These are phyloP conservation scores for Astragalus membranaceus DNA, from an alignment of 306 rosid genomes.

Conservation along the genomic window DNA sequence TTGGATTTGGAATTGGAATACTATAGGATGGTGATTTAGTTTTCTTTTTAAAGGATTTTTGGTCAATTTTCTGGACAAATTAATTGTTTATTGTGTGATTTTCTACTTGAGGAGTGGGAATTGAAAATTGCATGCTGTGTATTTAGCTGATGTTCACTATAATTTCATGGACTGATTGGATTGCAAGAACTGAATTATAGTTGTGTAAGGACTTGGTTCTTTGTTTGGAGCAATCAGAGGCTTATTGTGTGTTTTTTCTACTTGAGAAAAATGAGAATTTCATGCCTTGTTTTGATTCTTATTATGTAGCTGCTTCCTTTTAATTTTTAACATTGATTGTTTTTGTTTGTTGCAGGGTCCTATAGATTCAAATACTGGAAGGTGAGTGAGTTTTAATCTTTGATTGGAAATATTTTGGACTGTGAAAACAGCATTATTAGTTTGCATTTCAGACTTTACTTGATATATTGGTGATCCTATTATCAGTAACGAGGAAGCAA, in stretches of 20 bases:
- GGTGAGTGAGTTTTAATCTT: conserved; percentile 27
- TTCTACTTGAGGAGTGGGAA: conserved; percentile 1
- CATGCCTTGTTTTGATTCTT: background rate
- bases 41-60: background rate
- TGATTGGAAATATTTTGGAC: background rate
- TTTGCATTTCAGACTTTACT: background rate
- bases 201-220: background rate
- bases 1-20: background rate
- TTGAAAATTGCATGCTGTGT: conserved; percentile 2
- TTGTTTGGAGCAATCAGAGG: background rate
- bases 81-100: background rate
- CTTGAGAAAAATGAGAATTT: background rate
- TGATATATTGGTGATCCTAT: conserved; percentile 1
- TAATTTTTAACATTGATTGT: background rate
- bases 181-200: background rate
- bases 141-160: background rate
- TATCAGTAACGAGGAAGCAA: background rate
- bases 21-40: background rate
- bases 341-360: conserved; percentile 30
- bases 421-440: background rate
- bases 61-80: background rate
- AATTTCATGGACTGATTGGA: background rate
- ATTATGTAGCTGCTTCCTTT: background rate
- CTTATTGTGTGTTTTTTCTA: background rate
- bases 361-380: conserved; percentile 12